Evolutionary conservation across 2,329 filamentous ascomycete genomes (phyloP).

Genomic region (Sarocladium kiliense): DNA sequence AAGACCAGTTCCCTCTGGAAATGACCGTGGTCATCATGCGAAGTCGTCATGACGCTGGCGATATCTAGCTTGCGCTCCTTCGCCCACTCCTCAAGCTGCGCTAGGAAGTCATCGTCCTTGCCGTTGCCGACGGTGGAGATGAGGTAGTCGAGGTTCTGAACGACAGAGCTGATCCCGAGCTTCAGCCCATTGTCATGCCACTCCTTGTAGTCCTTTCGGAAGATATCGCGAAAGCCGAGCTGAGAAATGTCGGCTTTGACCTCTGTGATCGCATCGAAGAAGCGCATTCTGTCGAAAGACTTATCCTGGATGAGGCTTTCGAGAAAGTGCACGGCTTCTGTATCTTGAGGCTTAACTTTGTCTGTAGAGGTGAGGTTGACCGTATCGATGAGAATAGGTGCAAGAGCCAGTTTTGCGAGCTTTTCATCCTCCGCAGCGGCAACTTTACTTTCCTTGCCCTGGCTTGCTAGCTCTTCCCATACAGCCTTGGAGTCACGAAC

Average conservation of each 20-base stretch:
- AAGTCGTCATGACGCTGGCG: constrained; percentile 66
- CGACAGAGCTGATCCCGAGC: constrained; percentile 64
- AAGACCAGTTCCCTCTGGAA: constrained; percentile 66
- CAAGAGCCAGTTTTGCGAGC: constrained; percentile 63
- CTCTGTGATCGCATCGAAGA: constrained; percentile 53
- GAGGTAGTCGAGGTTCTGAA: constrained; percentile 59
- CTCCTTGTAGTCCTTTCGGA: constrained; percentile 82
- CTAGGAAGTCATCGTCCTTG: constrained; percentile 37
- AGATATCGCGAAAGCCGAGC: constrained; percentile 59
- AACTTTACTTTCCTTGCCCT: constrained; percentile 18
- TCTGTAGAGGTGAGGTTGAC: constrained; percentile 54
- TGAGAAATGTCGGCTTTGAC: constrained; percentile 64
- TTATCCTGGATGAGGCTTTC: constrained; percentile 39
- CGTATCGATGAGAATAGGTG: constrained; percentile 70
- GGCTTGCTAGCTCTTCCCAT: constrained; percentile 49
- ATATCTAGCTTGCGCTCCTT: constrained; percentile 56
- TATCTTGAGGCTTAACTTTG: constrained; percentile 63
- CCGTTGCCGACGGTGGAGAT: constrained; percentile 43
- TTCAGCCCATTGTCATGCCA: constrained; percentile 55
- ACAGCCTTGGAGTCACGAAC: constrained; percentile 49
- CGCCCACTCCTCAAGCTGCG: constrained; percentile 46
- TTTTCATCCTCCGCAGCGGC: constrained; percentile 42
- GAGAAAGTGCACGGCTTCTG: constrained; percentile 51
- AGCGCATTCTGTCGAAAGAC: constrained; percentile 47
- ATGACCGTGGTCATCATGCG: constrained; percentile 37